A percentile compares a stretch with the other conserved stretches of the same genome.
These are phyloP conservation scores for Diplodia sapinea DNA, from an alignment of 2,329 filamentous ascomycete genomes.

Conservation along the genomic window DNA sequence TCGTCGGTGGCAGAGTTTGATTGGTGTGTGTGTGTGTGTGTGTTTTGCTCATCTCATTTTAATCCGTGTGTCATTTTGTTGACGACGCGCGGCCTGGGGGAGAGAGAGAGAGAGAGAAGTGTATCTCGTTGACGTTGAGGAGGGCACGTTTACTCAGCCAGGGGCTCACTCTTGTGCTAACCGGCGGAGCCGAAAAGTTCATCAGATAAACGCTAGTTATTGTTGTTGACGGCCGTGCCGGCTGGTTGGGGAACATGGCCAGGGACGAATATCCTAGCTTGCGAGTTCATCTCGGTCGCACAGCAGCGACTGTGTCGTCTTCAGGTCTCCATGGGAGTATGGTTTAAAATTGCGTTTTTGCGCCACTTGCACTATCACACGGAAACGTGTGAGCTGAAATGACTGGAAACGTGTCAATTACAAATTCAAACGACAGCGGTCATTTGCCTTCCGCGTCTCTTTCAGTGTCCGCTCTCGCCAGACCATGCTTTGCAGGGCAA, in stretches of 20 bases:
- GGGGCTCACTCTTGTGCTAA: background rate
- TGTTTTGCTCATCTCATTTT: background rate
- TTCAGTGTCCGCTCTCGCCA: background rate
- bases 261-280: background rate
- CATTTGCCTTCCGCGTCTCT: background rate
- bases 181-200: background rate
- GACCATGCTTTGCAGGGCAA: too few relatives aligned
- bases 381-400: background rate
- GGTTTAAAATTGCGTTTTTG: background rate
- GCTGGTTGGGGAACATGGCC: background rate
- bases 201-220: too few relatives aligned
- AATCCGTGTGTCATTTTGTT: background rate
- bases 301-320: background rate
- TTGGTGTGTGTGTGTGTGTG: background rate
- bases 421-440: background rate
- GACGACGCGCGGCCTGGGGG: background rate
- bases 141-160: background rate
- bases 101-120: background rate
- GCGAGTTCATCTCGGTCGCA: background rate
- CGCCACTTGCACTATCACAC: background rate
- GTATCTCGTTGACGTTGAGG: background rate
- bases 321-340: background rate
- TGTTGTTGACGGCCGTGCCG: background rate
- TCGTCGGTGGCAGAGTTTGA: background rate
- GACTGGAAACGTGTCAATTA: background rate